Evolutionary conservation across 176 grass and related monocot species (phyloP), one percentile per base, ranked within the genome.

Genomic region (Lolium rigidum): DNA sequence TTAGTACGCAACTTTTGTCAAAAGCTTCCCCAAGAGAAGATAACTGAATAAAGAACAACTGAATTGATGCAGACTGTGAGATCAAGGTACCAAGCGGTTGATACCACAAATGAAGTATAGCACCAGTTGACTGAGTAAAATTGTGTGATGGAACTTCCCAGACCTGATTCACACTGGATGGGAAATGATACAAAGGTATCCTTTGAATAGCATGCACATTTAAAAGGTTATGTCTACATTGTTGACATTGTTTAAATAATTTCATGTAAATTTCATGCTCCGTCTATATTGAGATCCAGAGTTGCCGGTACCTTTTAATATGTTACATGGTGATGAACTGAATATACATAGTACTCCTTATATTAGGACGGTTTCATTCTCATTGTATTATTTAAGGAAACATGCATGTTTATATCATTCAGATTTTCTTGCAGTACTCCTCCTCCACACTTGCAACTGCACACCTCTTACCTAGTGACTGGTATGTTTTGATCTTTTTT

Each of bases 41-140:
- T 59, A 56, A 66, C 70, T 50, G 48, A 66, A 62, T 62, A 67
- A 74, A 80, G 82, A 56, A 25, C 21, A 59, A 43, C 24, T 61
- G 10, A 86, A 85, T 78, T 83, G 35, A n/a, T 86, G 83, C 87
- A 98, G 95, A 98, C 75, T 76, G 93, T 95, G 46, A 93, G 85
- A 87, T 90, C 91, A 90, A 95, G 90, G 43, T 85, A 93, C 63
- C 72, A 77, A 59, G 28, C 31, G 52, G 72, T 28, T 38, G 87
- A 86, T 11, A 70, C 65, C 66, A 46, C 78, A 82, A 88, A 87
- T 69, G 75, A 87, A 69, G 89, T 50, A 57, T 87, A 67, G 80
- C 38, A n/a, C 11, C 75, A 80, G 38, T 52, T 87, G 76, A 84
- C 58, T 8, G 15, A 21, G 9, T 84, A 74, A 63, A 78, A 18